Conservation (phyloP, 768 basidiomycete genomes). For the Heimioporus sp. region DNA sequence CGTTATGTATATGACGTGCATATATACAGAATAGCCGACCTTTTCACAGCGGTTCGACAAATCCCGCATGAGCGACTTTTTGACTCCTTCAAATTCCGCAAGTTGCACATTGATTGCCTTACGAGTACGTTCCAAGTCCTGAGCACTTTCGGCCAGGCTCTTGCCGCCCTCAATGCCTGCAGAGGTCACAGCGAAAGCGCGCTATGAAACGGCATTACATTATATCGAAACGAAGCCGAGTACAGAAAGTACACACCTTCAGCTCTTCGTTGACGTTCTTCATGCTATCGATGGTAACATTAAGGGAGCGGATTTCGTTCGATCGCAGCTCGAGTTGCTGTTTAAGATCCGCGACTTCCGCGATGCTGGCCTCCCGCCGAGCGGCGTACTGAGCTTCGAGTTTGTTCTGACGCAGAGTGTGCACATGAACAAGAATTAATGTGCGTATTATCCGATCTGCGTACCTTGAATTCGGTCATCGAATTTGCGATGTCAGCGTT, state of each 20-base stretch:
- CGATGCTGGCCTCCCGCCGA: conserved; percentile 85
- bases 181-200: conserved; percentile 95
- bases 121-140: conserved; percentile 94
- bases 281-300: conserved; percentile 85
- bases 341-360: conserved; percentile 82
- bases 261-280: conserved; percentile 98
- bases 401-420: conserved; percentile 60
- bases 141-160: conserved; percentile 94
- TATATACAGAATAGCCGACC: conserved; percentile 43
- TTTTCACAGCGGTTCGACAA: conserved; percentile 99
- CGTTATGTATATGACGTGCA: conserved; percentile 9
- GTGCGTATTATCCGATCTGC: conserved; percentile 4
- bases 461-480: conserved; percentile 87
- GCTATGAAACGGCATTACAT: conserved; percentile 45
- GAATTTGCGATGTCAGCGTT: conserved; percentile 81
- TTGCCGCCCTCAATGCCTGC: conserved; percentile 97
- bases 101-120: conserved; percentile 98
- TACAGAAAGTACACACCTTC: conserved; percentile 61
- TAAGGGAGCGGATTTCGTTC: conserved; percentile 81
- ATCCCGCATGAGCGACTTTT: conserved; percentile 98
- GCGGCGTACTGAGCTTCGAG: conserved; percentile 92
- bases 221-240: conserved; percentile 4
- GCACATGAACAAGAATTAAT: not conserved
- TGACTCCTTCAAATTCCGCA: conserved; percentile 97
- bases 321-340: conserved; percentile 84